Conservation (phyloP, 495 filamentous ascomycete genomes). For the Xanthoparmelia taractica region DNA sequence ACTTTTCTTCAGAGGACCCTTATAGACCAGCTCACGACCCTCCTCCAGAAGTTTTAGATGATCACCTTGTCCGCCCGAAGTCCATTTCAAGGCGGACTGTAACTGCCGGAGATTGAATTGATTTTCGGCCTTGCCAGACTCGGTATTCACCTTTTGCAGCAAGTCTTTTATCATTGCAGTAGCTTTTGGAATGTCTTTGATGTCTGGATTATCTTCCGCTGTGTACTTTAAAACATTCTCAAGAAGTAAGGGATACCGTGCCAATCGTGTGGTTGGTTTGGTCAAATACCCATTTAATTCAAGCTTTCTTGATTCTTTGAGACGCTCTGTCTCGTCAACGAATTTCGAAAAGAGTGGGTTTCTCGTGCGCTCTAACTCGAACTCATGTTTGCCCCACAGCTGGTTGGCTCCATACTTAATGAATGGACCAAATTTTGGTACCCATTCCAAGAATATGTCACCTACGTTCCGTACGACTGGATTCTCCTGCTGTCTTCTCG, state of each 20-base stretch:
- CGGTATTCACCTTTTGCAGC: conserved; percentile 79
- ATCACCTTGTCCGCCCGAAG: conserved; percentile 80
- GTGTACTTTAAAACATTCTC: conserved; percentile 88
- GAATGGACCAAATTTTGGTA: conserved; percentile 88
- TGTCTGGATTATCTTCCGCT: conserved; percentile 77
- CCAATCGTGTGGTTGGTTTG: conserved; percentile 93
- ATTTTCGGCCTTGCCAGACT: conserved; percentile 96
- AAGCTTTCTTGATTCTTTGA: conserved; percentile 93
- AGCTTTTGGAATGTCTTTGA: conserved; percentile 82
- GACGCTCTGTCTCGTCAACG: conserved; percentile 91
- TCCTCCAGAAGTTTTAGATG: conserved; percentile 84
- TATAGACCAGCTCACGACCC: conserved; percentile 83
- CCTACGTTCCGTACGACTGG: conserved; percentile 84
- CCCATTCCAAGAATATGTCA: conserved; percentile 89
- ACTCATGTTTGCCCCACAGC: conserved; percentile 93
- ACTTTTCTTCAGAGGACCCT: conserved; percentile 85
- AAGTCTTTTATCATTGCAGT: conserved; percentile 78
- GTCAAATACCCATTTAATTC: conserved; percentile 98
- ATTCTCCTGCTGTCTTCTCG: conserved; percentile 78
- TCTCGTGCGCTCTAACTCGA: conserved; percentile 85
- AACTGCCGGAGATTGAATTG: conserved; percentile 91
- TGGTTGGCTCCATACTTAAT: conserved; percentile 96
- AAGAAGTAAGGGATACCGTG: conserved; percentile 89
- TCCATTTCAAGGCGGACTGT: conserved; percentile 81
- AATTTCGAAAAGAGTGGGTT: conserved; percentile 85